phyloP scores from a whole-genome alignment of 1,284 basidiomycete genomes.

The Retiboletus flavoniger region DNA sequence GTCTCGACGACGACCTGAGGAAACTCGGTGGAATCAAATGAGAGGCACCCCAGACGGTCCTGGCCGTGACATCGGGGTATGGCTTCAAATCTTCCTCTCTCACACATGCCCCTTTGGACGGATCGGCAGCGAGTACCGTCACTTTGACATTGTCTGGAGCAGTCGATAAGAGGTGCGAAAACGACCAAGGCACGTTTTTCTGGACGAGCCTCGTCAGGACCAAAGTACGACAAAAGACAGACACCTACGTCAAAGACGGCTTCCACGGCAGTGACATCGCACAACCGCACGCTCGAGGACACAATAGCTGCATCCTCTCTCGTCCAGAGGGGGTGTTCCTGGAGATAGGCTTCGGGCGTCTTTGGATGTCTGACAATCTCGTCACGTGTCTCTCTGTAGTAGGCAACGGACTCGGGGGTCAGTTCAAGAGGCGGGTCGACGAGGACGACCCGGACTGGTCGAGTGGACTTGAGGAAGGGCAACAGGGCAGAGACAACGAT shows the following conservation, averaged over 20 bases:
- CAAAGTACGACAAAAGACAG: background rate
- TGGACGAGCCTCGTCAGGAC: background rate
- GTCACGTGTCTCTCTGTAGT: background rate
- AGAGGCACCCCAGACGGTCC: constrained; percentile 10
- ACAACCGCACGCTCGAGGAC: background rate
- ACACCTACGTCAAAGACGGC: constrained; percentile 10
- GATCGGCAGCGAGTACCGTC: constrained; percentile 18
- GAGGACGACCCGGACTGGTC: constrained; percentile 11
- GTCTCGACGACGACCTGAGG: constrained; percentile 12
- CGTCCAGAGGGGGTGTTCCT: background rate
- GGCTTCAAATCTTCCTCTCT: constrained; percentile 10
- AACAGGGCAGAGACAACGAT: constrained; percentile 10
- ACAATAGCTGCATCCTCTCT: background rate
- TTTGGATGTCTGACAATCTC: background rate
- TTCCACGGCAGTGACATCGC: background rate
- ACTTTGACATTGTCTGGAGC: constrained; percentile 17
- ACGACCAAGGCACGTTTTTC: constrained; percentile 24
- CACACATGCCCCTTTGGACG: constrained; percentile 6
- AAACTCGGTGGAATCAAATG: constrained; percentile 12
- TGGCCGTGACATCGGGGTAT: constrained; percentile 12
- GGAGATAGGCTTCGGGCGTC: constrained; percentile 1
- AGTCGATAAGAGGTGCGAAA: background rate
- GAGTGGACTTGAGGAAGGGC: constrained; percentile 1
- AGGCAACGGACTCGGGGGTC: background rate
- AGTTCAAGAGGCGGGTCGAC: constrained; percentile 17